Conservation (phyloP, 2,329 filamentous ascomycete genomes). For the Emydomyces testavorans region DNA sequence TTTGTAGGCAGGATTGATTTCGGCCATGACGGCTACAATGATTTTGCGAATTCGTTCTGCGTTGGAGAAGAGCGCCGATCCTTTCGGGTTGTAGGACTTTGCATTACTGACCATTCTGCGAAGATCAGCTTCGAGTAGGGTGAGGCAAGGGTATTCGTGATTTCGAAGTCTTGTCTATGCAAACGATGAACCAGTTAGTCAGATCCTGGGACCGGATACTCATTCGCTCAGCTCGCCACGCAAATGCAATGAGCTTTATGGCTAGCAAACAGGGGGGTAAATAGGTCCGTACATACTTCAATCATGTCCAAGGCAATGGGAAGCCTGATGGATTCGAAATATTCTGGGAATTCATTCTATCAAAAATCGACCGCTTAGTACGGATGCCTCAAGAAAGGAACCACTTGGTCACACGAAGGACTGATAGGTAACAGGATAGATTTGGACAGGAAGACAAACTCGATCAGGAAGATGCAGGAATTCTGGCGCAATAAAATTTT, state of each 20-base stretch:
- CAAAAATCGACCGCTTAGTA: conserved; percentile 12
- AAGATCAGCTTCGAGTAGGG: conserved; percentile 69
- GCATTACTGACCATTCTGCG: conserved; percentile 82
- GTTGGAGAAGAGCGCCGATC: conserved; percentile 64
- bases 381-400: not conserved
- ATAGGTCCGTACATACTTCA: conserved; percentile 41
- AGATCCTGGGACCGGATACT: not conserved
- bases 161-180: conserved; percentile 52
- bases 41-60: conserved; percentile 79
- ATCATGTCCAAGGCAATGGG: conserved; percentile 69
- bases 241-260: too few species aligned
- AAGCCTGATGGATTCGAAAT: conserved; percentile 65
- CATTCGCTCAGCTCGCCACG: not conserved
- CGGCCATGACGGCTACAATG: conserved; percentile 76
- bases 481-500: conserved; percentile 59
- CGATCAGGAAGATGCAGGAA: conserved; percentile 61
- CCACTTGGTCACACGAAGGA: not conserved
- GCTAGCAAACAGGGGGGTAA: too few species aligned
- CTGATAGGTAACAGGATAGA: not conserved
- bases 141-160: conserved; percentile 57
- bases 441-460: conserved; percentile 25
- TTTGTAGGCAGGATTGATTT: conserved; percentile 72
- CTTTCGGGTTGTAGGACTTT: conserved; percentile 69
- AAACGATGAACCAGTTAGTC: not conserved
- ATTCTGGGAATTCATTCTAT: conserved; percentile 52